Evolutionary conservation across 129 eudicot species (phyloP), one percentile per base, ranked within the genome.

Genomic region (Pseudognaphalium luteoalbum): DNA sequence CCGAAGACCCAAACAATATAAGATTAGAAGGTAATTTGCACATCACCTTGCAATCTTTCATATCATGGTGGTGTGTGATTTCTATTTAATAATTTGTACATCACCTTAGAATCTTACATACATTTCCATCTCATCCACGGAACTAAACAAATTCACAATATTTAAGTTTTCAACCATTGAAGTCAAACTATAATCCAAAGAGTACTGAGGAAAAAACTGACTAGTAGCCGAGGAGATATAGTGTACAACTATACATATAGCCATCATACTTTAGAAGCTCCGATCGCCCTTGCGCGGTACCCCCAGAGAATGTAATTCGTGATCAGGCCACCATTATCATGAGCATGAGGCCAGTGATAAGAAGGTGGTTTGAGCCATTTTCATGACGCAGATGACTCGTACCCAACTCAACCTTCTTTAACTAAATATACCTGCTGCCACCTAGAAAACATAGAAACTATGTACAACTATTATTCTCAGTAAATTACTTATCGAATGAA

Each of bases 391-490:
- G 44, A 20, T 66, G 80, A 39, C 59, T 37, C 57, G 9, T 58
- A 68, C 69, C 81, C 34, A 70, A 52, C 76, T 70, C 76, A 29
- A 60, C 71, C 76, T 70, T 78, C 76, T 42, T 70, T 32, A 42
- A 44, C 33, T 21, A 39, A 34, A 44, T 63, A 63, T n/a, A 60
- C 77, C 34, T 57, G 60, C 39, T 16, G 56, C 60, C 41, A 47
- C 70, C 60, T 60, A 58, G 20, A 60, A 70, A 44, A 64, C 22
- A 59, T 42, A 47, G 16, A 66, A 72, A 57, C 50, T 77, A 83
- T 80, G 21, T 80, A 81, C 85, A 73, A 65, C 60, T 30, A 61
- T 61, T 17, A 6, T 30, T 33, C 70, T 42, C 76, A 81, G 69
- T 70, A 69, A 25, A 20, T 73, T 72, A 73, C 59, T 63, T 21